Base-by-base conservation (phyloP, 352 stramenopile species). In the Phytophthora multivora region DNA sequence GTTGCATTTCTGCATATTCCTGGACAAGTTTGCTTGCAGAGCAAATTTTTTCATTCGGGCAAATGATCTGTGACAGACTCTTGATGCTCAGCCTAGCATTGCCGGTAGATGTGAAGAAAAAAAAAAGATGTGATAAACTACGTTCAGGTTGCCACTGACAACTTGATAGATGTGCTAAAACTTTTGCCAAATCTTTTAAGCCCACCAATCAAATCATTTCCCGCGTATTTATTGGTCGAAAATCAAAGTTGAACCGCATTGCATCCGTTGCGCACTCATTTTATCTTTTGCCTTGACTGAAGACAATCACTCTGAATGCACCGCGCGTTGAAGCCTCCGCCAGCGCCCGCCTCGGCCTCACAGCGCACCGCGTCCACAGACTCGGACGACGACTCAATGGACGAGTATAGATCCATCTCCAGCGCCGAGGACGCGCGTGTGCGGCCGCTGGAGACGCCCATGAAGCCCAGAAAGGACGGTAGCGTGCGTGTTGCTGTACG, bases 401-500 rank as follows among this genome's bases (percentile, higher is more conserved):
- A 72, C 36, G 66, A 71, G 11, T 38, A 28, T 15, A 51, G 19
- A 25, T 59, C 33, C 3, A 23, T 26, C 16, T 63, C 47, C 49
- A 71, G 62, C 49, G 45, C 21, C 36, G 59, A 63, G 16, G 46
- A 63, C 31, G 42, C 51, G 23, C 53, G 59, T 38, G 50, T 72
- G 47, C 50, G 23, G 30, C 47, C 49, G 21, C 31, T 73, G 9
- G 51, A 70, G 45, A 39, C 52, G 25, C 41, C 23, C 10, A 16
- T 42, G 13, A 55, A 45, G 45, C 8, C 57, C 52, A 64, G 78
- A 48, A 88, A 84, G 50, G 82, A 91, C 51, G 71, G 73, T 33
- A 93, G 86, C 30, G 83, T 94, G 21, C 79, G 74, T 46, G 88
- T 96, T 10, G 86, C 84, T 0, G 79, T 96, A 47, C 88, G 88